Conservation (phyloP, 805 yeast species). For the Yamadazyma endophytica region DNA sequence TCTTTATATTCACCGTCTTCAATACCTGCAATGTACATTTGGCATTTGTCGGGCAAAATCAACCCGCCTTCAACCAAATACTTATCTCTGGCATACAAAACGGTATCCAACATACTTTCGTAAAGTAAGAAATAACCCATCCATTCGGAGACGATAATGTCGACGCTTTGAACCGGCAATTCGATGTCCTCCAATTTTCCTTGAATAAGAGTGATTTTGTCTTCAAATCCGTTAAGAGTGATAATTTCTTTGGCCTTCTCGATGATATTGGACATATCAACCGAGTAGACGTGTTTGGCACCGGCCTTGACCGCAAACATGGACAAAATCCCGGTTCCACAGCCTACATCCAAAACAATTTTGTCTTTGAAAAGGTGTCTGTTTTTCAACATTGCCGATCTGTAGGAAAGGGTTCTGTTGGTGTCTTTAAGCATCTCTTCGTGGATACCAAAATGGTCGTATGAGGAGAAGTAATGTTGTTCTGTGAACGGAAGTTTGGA, state of each 20-base stretch:
- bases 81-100: constrained; percentile 87
- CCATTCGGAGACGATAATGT: constrained; percentile 96
- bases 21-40: constrained; percentile 84
- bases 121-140: constrained; percentile 97
- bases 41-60: constrained; percentile 91
- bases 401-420: constrained; percentile 85
- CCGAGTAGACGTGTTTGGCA: constrained; percentile 95
- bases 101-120: constrained; percentile 98
- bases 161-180: constrained; percentile 84
- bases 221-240: constrained; percentile 74
- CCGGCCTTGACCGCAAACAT: constrained; percentile 99
- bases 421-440: constrained; percentile 98
- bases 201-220: constrained; percentile 80
- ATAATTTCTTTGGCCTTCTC: constrained; percentile 93
- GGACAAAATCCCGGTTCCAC: constrained; percentile 96
- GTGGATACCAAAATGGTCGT: constrained; percentile 96
- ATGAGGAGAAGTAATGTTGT: constrained; percentile 92
- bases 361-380: constrained; percentile 86
- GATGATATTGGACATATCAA: constrained; percentile 94
- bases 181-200: constrained; percentile 93
- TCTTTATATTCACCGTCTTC: constrained; percentile 91
- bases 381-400: constrained; percentile 90
- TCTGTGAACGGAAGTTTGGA: constrained; percentile 63
- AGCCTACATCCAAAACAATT: constrained; percentile 94
- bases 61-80: constrained; percentile 81